Evolutionary conservation across 2,329 filamentous ascomycete species (phyloP), one percentile per base, ranked within the genome.

Genomic region (Trichoderma citrinoviride): DNA sequence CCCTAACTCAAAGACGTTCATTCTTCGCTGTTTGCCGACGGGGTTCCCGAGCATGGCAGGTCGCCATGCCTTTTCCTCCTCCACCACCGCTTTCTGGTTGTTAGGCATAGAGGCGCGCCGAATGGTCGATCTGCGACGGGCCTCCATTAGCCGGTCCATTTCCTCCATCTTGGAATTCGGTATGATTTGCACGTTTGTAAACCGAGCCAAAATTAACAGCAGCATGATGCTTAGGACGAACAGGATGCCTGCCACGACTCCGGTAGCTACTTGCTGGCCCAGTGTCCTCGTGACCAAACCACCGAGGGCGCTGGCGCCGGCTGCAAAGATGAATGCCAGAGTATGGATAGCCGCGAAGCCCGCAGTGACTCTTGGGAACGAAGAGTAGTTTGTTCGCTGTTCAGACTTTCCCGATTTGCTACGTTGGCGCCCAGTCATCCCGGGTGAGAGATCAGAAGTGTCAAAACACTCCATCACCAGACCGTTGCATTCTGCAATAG

Each of bases 401-500:
- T 77, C 74, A 10, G 72, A 71, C 58, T 75, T 76, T 14, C 74
- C 72, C 5, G 77, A 77, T 3, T 72, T 70, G n/a, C 78, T 78
- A 29, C 76, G 79, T n/a, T 81, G 81, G 17, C 81, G 80, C 33
- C 85, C 84, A 7, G 83, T 90, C 80, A 90, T 88, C 12, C 89
- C 88, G 2, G 89, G 87, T 69, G 90, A 89, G 4, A 93, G 80
- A 74, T 93, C 91, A 46, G 88, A 91, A n/a, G 87, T 90, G 73
- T 93, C 91, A 74, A 89, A 93, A 0, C 87, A 88, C 72, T 93
- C 90, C 90, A 93, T 93, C 73, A 93, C 84, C 37, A 93, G 78
- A 0, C 90, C 89, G 68, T 89, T 86, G 75, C 90, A 92, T 75
- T 93, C 90, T 2, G 90, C 85, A 52, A 92, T 87, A 1, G 89